Percentiles rank a stretch among this genome's conserved stretches.
Conservation (phyloP, 257 asterid species). For the Solanum stenotomum region DNA sequence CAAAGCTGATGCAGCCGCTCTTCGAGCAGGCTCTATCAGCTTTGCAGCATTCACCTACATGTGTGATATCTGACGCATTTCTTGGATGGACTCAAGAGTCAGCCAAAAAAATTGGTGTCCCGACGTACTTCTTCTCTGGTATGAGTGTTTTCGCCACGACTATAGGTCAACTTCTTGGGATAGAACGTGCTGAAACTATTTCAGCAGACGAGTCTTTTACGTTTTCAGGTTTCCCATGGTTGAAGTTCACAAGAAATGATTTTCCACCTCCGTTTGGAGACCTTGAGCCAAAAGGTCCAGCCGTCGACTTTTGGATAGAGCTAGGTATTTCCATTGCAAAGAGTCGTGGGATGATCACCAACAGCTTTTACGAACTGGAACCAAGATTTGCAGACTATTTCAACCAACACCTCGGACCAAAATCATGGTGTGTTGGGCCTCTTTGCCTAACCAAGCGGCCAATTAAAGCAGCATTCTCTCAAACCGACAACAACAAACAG, state of each 20-base stretch:
- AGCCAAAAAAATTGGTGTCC: conserved; percentile 33
- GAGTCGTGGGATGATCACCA: conserved; percentile 13
- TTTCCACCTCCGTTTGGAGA: not conserved
- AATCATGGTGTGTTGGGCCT: conserved; percentile 50
- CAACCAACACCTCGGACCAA: conserved; percentile 28
- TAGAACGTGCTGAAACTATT: conserved; percentile 8
- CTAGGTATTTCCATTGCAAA: conserved; percentile 13
- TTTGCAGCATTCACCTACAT: conserved; percentile 25
- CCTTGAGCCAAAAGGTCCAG: conserved; percentile 38
- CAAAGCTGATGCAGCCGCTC: conserved; percentile 35
- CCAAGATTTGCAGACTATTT: conserved; percentile 3
- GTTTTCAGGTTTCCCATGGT: conserved; percentile 28
- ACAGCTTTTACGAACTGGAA: conserved; percentile 48
- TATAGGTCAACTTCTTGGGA: conserved; percentile 22
- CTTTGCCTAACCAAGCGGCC: conserved; percentile 14
- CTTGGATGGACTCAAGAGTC: conserved; percentile 54
- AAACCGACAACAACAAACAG: not conserved
- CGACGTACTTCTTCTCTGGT: conserved; percentile 42
- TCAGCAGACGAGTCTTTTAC: conserved; percentile 33
- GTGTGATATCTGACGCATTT: conserved; percentile 52
- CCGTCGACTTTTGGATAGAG: conserved; percentile 35
- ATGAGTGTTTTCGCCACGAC: conserved; percentile 38
- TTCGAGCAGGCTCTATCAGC: conserved; percentile 34
- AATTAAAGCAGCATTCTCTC: not conserved
- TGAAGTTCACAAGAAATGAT: conserved; percentile 23